Evolutionary conservation across 345 rosid species (phyloP).

Genomic region (Bruguiera gymnorhiza): DNA sequence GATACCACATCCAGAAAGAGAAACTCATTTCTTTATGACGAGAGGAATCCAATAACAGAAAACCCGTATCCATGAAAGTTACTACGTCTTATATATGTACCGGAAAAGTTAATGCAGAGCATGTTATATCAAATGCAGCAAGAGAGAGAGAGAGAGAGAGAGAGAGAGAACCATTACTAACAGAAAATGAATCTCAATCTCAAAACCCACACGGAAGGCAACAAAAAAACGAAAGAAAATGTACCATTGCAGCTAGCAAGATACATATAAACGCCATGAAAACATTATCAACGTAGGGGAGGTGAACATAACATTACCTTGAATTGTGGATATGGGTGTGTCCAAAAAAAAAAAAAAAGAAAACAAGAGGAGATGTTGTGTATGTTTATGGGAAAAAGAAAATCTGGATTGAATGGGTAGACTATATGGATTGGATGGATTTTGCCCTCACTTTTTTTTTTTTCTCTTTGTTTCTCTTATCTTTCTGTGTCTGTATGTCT

Average conservation of each 20-base stretch:
- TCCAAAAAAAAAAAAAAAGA: background rate
- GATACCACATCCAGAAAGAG: too few species aligned
- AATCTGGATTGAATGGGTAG: background rate
- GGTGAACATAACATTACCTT: conserved; percentile 33
- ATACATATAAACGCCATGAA: background rate
- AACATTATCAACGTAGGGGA: background rate
- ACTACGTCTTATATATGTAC: too few species aligned
- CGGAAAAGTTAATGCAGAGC: too few species aligned
- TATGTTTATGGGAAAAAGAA: background rate
- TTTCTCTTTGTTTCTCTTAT: background rate
- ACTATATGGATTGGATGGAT: background rate
- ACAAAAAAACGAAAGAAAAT: too few species aligned
- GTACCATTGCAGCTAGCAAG: background rate
- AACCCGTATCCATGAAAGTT: background rate
- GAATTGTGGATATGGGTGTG: conserved; percentile 20
- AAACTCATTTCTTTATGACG: too few species aligned
- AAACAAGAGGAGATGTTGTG: background rate
- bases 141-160: background rate
- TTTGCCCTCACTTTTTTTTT: background rate
- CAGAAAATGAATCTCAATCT: conserved; percentile 25
- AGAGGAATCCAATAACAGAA: background rate
- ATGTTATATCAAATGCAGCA: background rate
- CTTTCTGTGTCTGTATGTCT: too few species aligned
- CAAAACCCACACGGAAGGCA: background rate
- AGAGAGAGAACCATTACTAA: background rate